Percentiles rank a stretch among this genome's conserved stretches.
Conservation (phyloP, 768 basidiomycete species). For the Rhodotorula kratochvilovae region DNA sequence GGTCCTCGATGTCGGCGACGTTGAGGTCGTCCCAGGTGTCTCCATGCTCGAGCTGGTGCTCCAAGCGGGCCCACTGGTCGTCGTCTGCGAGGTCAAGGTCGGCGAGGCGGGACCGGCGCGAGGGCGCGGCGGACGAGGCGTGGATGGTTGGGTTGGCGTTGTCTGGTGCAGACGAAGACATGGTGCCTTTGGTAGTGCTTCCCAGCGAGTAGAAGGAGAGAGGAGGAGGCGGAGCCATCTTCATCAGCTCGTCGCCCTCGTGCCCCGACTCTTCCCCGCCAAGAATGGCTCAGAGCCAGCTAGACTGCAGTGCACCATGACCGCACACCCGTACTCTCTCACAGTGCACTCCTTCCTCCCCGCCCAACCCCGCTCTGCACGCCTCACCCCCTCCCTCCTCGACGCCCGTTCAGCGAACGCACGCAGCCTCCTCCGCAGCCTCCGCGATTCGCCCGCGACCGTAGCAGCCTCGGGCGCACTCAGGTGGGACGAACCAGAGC, state of each 20-base stretch:
- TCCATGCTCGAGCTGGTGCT: constrained; percentile 1
- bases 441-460: too few species aligned
- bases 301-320: background rate
- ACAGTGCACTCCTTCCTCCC: background rate
- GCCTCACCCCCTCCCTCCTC: background rate
- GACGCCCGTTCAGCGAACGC: too few species aligned
- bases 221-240: background rate
- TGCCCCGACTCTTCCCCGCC: background rate
- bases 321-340: background rate
- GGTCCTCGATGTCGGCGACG: constrained; percentile 52
- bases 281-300: background rate
- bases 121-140: constrained; percentile 41
- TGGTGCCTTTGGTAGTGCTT: background rate
- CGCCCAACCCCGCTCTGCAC: too few species aligned
- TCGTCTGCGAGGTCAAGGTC: constrained; percentile 49
- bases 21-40: background rate
- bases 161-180: constrained; percentile 46
- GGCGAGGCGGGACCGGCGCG: constrained; percentile 49
- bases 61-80: constrained; percentile 41
- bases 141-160: constrained; percentile 90
- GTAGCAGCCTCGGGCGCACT: too few species aligned
- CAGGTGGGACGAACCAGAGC: too few species aligned
- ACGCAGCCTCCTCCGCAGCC: too few species aligned
- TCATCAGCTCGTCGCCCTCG: background rate
- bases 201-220: background rate